A percentile compares a stretch with the other conserved stretches of the same genome.
These are phyloP conservation scores for Cercospora sp. DNA, from an alignment of 2,329 filamentous ascomycete genomes.

Conservation along the genomic window DNA sequence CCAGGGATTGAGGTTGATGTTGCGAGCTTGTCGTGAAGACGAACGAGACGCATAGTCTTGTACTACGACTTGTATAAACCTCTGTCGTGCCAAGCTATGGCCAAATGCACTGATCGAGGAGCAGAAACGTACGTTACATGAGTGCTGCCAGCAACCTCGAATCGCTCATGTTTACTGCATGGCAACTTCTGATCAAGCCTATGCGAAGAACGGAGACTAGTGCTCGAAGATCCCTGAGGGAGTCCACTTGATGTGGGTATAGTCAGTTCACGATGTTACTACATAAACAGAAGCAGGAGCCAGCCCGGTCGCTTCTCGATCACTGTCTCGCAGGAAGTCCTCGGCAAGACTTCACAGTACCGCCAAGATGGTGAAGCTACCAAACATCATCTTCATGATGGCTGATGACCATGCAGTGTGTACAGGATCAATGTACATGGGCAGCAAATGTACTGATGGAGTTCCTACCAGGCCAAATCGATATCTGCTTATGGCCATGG, in stretches of 20 bases:
- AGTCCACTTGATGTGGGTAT: not conserved
- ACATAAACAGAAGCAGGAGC: not conserved
- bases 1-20: not conserved
- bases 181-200: not conserved
- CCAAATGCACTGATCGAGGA: not conserved
- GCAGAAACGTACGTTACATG: too few species aligned
- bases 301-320: not conserved
- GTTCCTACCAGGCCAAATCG: not conserved
- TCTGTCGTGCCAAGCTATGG: not conserved
- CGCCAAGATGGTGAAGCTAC: not conserved
- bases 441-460: not conserved
- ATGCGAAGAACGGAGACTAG: not conserved
- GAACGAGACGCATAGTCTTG: too few species aligned
- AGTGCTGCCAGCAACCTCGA: not conserved
- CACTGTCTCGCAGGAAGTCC: not conserved
- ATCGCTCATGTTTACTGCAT: not conserved
- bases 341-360: not conserved
- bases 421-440: not conserved
- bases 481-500: not conserved
- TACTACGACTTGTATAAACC: not conserved
- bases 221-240: not conserved
- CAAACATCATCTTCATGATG: not conserved
- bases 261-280: not conserved
- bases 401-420: not conserved
- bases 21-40: too few species aligned